Conservation (phyloP, 257 asterid genomes). For the Mentha longifolia region DNA sequence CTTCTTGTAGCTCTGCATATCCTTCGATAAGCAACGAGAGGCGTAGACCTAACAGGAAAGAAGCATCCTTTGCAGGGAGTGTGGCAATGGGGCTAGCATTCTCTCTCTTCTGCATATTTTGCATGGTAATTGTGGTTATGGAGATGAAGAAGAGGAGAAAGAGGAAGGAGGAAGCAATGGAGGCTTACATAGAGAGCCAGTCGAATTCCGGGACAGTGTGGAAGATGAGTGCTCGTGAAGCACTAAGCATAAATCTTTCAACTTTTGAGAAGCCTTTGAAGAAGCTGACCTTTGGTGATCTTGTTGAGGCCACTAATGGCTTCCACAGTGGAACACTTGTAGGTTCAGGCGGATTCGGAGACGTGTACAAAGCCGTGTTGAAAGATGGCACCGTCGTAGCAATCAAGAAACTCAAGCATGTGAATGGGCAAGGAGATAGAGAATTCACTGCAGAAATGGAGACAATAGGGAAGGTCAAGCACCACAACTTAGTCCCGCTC, state of each 20-base stretch:
- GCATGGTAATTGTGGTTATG: slow-evolving; percentile 57
- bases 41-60: slow-evolving; percentile 54
- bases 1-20: slow-evolving; percentile 44
- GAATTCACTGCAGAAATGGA: slow-evolving; percentile 97
- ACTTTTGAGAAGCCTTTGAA: slow-evolving; percentile 81
- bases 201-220: slow-evolving; percentile 72
- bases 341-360: slow-evolving; percentile 96
- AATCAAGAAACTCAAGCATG: slow-evolving; percentile 77
- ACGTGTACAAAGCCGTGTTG: slow-evolving; percentile 79
- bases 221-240: slow-evolving; percentile 78
- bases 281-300: slow-evolving; percentile 91
- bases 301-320: slow-evolving; percentile 83
- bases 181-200: slow-evolving; percentile 69
- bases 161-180: slow-evolving; percentile 75
- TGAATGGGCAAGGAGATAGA: slow-evolving; percentile 85
- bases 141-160: slow-evolving; percentile 71
- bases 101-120: slow-evolving; percentile 76
- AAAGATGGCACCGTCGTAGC: slow-evolving; percentile 86
- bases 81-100: slow-evolving; percentile 78
- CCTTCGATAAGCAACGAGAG: slow-evolving; percentile 36
- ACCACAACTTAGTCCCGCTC: slow-evolving; percentile 80
- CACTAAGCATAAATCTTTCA: slow-evolving; percentile 65
- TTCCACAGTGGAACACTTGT: slow-evolving; percentile 69
- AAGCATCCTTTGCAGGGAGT: slow-evolving; percentile 77
- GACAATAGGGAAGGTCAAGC: slow-evolving; percentile 86